Percentiles rank a stretch among this genome's conserved stretches.
Evolutionary conservation across 208 protist species (phyloP).

Genomic region (Trypanosoma vivax): DNA sequence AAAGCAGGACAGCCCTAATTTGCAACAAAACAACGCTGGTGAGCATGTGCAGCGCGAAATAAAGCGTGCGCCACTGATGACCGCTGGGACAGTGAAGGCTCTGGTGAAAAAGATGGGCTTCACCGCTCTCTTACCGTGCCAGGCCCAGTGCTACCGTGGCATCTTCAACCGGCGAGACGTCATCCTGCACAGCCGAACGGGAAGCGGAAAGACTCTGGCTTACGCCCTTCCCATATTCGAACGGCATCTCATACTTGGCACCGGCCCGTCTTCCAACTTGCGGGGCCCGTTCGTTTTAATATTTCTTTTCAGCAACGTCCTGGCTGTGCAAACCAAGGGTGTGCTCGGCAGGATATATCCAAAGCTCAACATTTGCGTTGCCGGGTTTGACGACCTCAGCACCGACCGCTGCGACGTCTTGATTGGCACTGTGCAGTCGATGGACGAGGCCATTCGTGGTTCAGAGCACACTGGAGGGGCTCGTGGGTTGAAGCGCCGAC

Average conservation of each 20-base stretch:
- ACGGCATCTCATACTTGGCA: constrained; percentile 62
- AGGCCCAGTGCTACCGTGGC: constrained; percentile 84
- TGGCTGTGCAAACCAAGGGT: constrained; percentile 76
- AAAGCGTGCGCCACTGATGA: constrained; percentile 63
- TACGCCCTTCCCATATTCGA: constrained; percentile 96
- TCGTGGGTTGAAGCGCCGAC: constrained; percentile 17
- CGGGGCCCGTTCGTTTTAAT: constrained; percentile 71
- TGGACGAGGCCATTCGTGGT: constrained; percentile 80
- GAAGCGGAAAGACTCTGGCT: constrained; percentile 96
- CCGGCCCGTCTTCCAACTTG: neutral
- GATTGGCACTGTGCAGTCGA: constrained; percentile 60
- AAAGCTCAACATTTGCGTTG: constrained; percentile 47
- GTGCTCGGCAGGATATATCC: constrained; percentile 75
- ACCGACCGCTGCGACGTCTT: constrained; percentile 46
- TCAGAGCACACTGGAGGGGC: constrained; percentile 1
- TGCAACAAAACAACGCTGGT: constrained; percentile 12
- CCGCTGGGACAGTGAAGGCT: constrained; percentile 33
- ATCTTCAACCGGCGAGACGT: constrained; percentile 86
- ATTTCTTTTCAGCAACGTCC: constrained; percentile 85
- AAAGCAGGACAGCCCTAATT: constrained; percentile 16
- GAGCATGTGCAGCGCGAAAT: constrained; percentile 3
- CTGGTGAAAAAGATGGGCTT: constrained; percentile 62
- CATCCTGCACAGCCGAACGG: constrained; percentile 91
- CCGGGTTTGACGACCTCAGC: constrained; percentile 58
- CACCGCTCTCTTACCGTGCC: constrained; percentile 52